Evolutionary conservation across 2,329 filamentous ascomycete genomes (phyloP), one percentile per base, ranked within the genome.

Genomic region (Myriangium duriaei): DNA sequence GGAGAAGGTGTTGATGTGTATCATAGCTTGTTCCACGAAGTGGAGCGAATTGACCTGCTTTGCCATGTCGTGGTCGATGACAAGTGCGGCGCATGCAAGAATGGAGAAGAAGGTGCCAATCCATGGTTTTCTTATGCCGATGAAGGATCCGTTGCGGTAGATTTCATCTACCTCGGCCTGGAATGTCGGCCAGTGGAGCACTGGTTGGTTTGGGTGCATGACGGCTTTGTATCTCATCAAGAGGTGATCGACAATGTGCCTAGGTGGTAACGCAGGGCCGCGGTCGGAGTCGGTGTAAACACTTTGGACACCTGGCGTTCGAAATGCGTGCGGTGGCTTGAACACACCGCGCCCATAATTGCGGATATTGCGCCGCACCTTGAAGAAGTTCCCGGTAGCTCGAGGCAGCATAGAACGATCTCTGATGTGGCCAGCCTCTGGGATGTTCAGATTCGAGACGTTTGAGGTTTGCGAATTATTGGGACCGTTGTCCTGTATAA

Each of bases 171-270:
- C 81, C 36, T 81, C 73, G 33, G 72, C 68, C 49, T 79, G 69
- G 50, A 96, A 92, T 0, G 73, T 81, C 2, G 84, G 82, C 81
- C 87, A 92, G 57, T 96, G 84, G 7, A 96, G 52, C 30, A 94
- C 76, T 1, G 91, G 91, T 48, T 87, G 79, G 56, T 83, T 79
- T 19, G 76, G 72, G 55, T 96, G 88, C 15, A 84, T 68, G 5
- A 79, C 80, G 28, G 71, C 67, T 49, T 82, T 80, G 57, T 93
- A 98, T 26, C 79, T 71, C 21, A 73, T 69, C 19, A 95, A 61
- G 2, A 95, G 66, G 47, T 73, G 74, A 45, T 93, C 84, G 17
- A 78, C 76, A 14, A 76, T 59, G 17, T 74, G 64, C 46, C 77
- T 79, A 1, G 79, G 67, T 1, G 88, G 91, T 38, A 95, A 29